Conservation (phyloP, 345 rosid genomes). For the Ailanthus altissimus region DNA sequence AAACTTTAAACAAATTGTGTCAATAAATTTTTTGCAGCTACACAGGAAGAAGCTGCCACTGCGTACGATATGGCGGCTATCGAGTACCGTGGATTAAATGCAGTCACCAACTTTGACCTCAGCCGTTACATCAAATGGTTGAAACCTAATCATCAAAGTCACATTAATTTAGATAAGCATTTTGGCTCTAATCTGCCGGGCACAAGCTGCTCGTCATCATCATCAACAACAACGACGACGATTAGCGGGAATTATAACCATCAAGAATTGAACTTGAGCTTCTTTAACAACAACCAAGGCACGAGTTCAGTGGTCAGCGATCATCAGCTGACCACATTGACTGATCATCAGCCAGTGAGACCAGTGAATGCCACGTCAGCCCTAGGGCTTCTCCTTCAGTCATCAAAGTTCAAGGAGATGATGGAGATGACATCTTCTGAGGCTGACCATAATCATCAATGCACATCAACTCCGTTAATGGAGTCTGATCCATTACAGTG, state of each 20-base stretch:
- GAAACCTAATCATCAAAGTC: constrained; percentile 34
- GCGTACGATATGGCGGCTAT: constrained; percentile 95
- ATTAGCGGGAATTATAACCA: neutral
- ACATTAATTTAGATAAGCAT: neutral
- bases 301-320: neutral
- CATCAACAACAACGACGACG: neutral
- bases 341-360: constrained; percentile 20
- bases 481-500: constrained; percentile 41
- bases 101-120: constrained; percentile 92
- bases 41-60: constrained; percentile 94
- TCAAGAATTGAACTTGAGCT: constrained; percentile 26
- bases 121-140: constrained; percentile 81
- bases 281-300: constrained; percentile 17
- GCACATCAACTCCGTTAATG: constrained; percentile 26
- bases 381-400: constrained; percentile 61
- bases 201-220: neutral
- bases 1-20: neutral
- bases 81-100: constrained; percentile 88
- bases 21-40: constrained; percentile 47
- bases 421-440: constrained; percentile 47
- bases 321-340: neutral
- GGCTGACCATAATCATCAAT: constrained; percentile 23
- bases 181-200: constrained; percentile 14
- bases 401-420: constrained; percentile 69
- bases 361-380: constrained; percentile 54